These are phyloP conservation scores for Hippophae tibetana DNA, from an alignment of 306 rosid genomes.

Conservation along the genomic window DNA sequence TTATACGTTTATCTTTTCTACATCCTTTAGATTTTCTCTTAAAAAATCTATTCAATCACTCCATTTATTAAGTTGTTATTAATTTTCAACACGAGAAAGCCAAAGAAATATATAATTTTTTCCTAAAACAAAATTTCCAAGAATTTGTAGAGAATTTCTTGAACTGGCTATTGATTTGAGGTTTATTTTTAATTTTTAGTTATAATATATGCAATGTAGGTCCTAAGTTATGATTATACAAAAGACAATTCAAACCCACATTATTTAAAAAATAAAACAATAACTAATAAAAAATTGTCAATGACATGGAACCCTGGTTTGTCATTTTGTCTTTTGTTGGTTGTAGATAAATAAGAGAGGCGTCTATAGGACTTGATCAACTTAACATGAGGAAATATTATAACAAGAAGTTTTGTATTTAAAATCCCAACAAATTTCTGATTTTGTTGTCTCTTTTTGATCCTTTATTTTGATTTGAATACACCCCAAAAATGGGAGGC, in stretches of 20 bases:
- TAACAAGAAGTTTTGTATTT: slow-evolving; percentile 18
- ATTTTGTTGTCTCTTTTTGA: slow-evolving; percentile 37
- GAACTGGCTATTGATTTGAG: slow-evolving; percentile 25
- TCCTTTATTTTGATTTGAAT: slow-evolving; percentile 40
- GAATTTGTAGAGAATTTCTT: not conserved
- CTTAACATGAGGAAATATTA: slow-evolving; percentile 28
- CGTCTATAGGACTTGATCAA: slow-evolving; percentile 8
- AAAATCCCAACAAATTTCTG: slow-evolving; percentile 25
- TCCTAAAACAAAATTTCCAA: too few relatives aligned
- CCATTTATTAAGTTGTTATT: too few relatives aligned
- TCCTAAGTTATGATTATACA: not conserved
- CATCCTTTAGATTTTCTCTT: too few relatives aligned
- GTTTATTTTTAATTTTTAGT: slow-evolving; percentile 17
- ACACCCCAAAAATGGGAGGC: slow-evolving; percentile 14
- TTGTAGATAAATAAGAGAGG: slow-evolving; percentile 31
- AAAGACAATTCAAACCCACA: slow-evolving; percentile 25
- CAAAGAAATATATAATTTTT: too few relatives aligned
- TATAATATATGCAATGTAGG: slow-evolving; percentile 16
- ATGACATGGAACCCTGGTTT: slow-evolving; percentile 49
- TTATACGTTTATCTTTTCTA: too few relatives aligned
- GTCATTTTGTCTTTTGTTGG: slow-evolving; percentile 46
- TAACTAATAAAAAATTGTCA: slow-evolving; percentile 6
- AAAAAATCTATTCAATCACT: too few relatives aligned
- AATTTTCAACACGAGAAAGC: too few relatives aligned
- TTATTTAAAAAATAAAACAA: slow-evolving; percentile 12